These are phyloP conservation scores for Mrakia frigida DNA, from an alignment of 768 basidiomycete species.

Conservation along the genomic window DNA sequence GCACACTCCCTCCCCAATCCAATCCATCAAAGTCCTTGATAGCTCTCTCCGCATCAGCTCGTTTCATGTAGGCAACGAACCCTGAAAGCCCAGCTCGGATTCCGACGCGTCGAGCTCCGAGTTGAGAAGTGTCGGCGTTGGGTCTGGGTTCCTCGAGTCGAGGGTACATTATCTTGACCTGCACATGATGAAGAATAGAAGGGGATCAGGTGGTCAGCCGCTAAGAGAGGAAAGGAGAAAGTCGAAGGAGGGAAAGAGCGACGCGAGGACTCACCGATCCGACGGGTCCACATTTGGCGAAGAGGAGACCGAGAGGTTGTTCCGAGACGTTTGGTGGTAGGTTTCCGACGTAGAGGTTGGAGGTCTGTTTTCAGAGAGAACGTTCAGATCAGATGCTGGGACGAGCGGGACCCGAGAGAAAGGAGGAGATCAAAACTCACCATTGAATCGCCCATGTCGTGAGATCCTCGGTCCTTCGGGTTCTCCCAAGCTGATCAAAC, in stretches of 20 bases:
- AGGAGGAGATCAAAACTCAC: constrained; percentile 47
- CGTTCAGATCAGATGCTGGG: not conserved
- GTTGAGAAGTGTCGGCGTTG: constrained; percentile 72
- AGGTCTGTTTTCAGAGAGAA: constrained; percentile 55
- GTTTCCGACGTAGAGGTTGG: constrained; percentile 94
- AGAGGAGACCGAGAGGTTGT: constrained; percentile 76
- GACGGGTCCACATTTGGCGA: constrained; percentile 86
- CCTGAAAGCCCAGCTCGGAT: constrained; percentile 76
- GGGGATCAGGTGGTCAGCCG: constrained; percentile 16
- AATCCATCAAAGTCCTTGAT: constrained; percentile 84
- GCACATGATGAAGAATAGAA: not conserved
- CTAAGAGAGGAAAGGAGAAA: not conserved
- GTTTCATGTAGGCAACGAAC: constrained; percentile 94
- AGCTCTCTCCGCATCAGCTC: constrained; percentile 83
- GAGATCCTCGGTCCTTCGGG: constrained; percentile 69
- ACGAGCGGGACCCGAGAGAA: too few relatives aligned
- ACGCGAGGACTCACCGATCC: constrained; percentile 60
- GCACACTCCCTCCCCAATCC: constrained; percentile 84
- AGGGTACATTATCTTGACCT: constrained; percentile 99
- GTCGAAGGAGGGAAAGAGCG: not conserved
- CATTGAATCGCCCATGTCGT: constrained; percentile 80
- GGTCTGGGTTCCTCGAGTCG: constrained; percentile 60
- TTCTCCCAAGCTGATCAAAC: constrained; percentile 64
- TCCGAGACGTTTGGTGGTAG: constrained; percentile 83
- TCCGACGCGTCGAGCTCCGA: constrained; percentile 55